Evolutionary conservation across 2,329 filamentous ascomycete species (phyloP).

Genomic region (Talaromyces atroroseus): DNA sequence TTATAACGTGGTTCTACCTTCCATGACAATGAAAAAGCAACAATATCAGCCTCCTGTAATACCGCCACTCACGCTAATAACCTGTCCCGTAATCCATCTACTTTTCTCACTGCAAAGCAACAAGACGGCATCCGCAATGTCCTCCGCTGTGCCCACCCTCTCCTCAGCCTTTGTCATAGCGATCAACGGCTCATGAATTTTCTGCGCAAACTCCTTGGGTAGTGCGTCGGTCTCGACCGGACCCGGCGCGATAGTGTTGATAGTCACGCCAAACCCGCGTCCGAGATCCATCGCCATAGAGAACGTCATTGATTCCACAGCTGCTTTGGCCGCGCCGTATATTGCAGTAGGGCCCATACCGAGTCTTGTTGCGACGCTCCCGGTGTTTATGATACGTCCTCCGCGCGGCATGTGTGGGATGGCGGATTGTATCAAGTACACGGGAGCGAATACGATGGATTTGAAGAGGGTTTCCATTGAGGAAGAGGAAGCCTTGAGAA

Average conservation of each 20-base stretch:
- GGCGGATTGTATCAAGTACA: slow-evolving; percentile 18
- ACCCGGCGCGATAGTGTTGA: slow-evolving; percentile 42
- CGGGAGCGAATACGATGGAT: slow-evolving; percentile 15
- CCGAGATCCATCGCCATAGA: slow-evolving; percentile 25
- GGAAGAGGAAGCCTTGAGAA: slow-evolving; percentile 12
- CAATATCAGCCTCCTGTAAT: slow-evolving; percentile 20
- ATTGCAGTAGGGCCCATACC: slow-evolving; percentile 14
- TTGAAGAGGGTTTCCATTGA: slow-evolving; percentile 15
- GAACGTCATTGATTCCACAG: slow-evolving; percentile 18
- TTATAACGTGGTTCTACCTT: not conserved
- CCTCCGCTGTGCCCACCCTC: slow-evolving; percentile 32
- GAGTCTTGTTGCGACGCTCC: slow-evolving; percentile 26
- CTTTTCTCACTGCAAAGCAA: slow-evolving; percentile 36
- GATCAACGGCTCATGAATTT: slow-evolving; percentile 15
- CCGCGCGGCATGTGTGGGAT: slow-evolving; percentile 27
- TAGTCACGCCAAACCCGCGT: slow-evolving; percentile 36
- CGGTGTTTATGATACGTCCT: slow-evolving; percentile 33
- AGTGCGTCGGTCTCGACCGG: slow-evolving; percentile 35
- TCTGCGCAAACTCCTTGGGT: slow-evolving; percentile 4
- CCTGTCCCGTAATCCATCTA: slow-evolving; percentile 45
- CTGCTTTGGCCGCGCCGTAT: slow-evolving; percentile 21
- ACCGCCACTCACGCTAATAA: slow-evolving; percentile 36
- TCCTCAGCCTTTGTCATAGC: slow-evolving; percentile 28
- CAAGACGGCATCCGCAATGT: slow-evolving; percentile 41
- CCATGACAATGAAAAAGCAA: not conserved